A percentile compares a stretch with the other conserved stretches of the same genome.
These are phyloP conservation scores for Corymbia citriodora DNA, from an alignment of 441 rosid genomes.

Conservation along the genomic window DNA sequence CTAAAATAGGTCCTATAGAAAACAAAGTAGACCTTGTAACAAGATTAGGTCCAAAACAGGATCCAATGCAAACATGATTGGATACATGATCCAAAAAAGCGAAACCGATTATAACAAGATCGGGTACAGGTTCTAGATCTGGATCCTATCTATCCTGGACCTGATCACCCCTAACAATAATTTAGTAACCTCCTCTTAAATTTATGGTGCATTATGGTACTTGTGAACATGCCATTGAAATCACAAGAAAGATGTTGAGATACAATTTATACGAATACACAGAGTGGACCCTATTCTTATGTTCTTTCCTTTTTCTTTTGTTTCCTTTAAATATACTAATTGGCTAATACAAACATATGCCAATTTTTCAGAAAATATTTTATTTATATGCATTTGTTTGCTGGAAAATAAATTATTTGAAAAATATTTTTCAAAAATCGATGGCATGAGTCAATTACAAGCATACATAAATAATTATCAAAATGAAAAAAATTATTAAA, in stretches of 20 bases:
- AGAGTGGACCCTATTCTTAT: neutral
- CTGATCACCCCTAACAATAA: neutral
- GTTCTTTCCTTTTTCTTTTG: neutral
- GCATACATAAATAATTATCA: neutral
- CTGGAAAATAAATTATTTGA: neutral
- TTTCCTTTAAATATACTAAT: neutral
- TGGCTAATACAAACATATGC: neutral
- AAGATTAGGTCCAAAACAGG: too few relatives aligned
- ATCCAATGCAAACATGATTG: too few relatives aligned
- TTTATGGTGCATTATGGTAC: neutral
- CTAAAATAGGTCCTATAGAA: too few relatives aligned
- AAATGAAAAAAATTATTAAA: neutral
- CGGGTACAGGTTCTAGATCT: too few relatives aligned
- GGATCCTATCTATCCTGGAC: too few relatives aligned
- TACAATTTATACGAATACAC: neutral
- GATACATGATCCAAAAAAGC: too few relatives aligned
- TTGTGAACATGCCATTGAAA: neutral
- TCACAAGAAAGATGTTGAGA: neutral
- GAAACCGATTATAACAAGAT: too few relatives aligned
- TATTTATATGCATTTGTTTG: neutral
- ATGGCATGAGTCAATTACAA: neutral
- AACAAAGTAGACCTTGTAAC: too few relatives aligned
- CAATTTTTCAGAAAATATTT: neutral
- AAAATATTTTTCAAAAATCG: neutral
- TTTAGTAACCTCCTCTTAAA: neutral